Conservation (phyloP, 2,329 filamentous ascomycete genomes). For the Colletotrichum tropicale region DNA sequence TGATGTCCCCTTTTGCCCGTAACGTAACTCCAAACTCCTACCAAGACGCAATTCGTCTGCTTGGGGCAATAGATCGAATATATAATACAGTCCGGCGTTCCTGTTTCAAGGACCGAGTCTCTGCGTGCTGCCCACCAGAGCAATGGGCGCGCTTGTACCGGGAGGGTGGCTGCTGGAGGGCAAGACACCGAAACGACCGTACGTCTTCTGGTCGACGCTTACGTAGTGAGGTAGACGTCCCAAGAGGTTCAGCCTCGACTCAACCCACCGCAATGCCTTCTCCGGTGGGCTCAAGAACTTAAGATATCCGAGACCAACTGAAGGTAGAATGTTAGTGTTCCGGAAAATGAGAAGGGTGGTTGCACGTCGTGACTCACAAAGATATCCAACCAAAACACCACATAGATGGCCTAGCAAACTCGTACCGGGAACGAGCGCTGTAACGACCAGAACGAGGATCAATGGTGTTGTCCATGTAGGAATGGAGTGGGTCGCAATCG, state of each 20-base stretch:
- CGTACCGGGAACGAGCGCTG: constrained; percentile 78
- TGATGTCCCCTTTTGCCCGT: neutral
- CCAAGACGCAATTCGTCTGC: neutral
- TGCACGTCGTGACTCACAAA: constrained; percentile 60
- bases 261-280: constrained; percentile 84
- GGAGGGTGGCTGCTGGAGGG: constrained; percentile 57
- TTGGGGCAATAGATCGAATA: neutral
- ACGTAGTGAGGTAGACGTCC: constrained; percentile 89
- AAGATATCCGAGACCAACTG: constrained; percentile 86
- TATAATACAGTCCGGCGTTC: neutral
- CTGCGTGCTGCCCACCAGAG: constrained; percentile 68
- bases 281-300: constrained; percentile 91
- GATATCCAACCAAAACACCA: constrained; percentile 82
- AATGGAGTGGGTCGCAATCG: constrained; percentile 67
- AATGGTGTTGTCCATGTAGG: constrained; percentile 93
- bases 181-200: constrained; percentile 88
- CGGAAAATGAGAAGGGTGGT: neutral
- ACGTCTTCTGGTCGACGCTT: constrained; percentile 94
- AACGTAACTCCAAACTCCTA: constrained; percentile 13
- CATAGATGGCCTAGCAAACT: constrained; percentile 88
- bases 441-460: constrained; percentile 74
- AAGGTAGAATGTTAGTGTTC: neutral
- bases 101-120: constrained; percentile 67
- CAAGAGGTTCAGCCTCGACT: constrained; percentile 85
- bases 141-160: constrained; percentile 54